These are phyloP conservation scores for Boletus barrowsii DNA, from an alignment of 768 basidiomycete species.

Conservation along the genomic window DNA sequence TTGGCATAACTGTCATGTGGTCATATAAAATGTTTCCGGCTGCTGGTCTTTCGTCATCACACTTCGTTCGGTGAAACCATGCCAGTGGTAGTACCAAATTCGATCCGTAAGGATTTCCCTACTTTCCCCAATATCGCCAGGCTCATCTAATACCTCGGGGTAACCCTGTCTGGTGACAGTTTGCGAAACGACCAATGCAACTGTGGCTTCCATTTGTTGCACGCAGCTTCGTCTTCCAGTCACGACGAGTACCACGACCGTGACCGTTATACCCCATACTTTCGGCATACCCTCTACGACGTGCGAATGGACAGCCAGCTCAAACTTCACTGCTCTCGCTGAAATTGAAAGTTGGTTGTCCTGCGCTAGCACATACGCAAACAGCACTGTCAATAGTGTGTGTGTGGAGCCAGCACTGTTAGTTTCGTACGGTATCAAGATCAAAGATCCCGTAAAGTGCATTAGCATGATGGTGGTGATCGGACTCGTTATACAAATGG, in stretches of 20 bases:
- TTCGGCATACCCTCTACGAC: not conserved
- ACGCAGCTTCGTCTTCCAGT: not conserved
- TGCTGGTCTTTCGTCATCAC: too few relatives aligned
- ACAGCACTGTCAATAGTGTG: not conserved
- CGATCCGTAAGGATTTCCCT: too few relatives aligned
- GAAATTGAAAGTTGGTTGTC: not conserved
- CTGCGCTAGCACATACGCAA: not conserved
- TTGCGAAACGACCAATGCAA: conserved; percentile 5
- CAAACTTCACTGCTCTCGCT: not conserved
- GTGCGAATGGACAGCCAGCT: not conserved
- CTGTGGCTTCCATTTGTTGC: conserved; percentile 7
- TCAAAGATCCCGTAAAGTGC: not conserved
- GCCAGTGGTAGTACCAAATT: too few relatives aligned
- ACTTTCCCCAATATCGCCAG: too few relatives aligned
- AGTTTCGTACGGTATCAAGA: not conserved
- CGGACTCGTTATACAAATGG: not conserved
- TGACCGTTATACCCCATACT: not conserved
- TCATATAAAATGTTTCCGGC: too few relatives aligned
- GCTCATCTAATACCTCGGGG: too few relatives aligned
- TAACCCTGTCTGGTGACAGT: not conserved
- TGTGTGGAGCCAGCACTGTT: not conserved
- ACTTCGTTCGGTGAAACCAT: too few relatives aligned
- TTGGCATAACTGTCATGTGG: too few relatives aligned
- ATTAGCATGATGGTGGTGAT: not conserved
- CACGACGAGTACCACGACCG: not conserved